phyloP scores from a whole-genome alignment of 1,284 basidiomycete species.

The Melampsora americana region DNA sequence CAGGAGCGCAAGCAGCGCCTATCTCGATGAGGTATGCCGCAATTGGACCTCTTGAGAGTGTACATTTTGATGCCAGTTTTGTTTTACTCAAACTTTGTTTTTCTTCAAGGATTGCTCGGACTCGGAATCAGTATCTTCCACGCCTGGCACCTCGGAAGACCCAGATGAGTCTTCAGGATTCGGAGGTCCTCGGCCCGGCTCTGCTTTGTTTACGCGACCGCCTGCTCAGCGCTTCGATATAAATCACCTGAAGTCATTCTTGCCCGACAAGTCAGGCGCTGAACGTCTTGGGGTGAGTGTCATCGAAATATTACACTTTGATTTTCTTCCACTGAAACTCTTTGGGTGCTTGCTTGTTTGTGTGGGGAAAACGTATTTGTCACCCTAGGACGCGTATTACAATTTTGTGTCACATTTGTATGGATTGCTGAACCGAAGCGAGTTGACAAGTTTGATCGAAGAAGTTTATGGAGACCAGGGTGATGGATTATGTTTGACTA shows the following conservation, averaged over 20 bases:
- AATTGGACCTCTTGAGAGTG: not conserved
- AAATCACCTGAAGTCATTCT: conserved; percentile 19
- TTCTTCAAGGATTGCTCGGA: conserved; percentile 35
- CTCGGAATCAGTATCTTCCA: conserved; percentile 34
- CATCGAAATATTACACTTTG: not conserved
- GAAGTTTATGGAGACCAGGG: conserved; percentile 34
- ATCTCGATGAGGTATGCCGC: conserved; percentile 25
- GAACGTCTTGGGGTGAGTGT: conserved; percentile 34
- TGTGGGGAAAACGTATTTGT: not conserved
- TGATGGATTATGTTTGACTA: conserved; percentile 29
- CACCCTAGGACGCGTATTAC: conserved; percentile 15
- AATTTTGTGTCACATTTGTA: conserved; percentile 37
- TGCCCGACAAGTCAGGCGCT: conserved; percentile 28
- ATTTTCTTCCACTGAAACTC: not conserved
- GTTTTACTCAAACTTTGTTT: too few species aligned
- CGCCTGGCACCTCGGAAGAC: conserved; percentile 35
- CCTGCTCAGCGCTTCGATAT: conserved; percentile 11
- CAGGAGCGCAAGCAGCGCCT: conserved; percentile 42
- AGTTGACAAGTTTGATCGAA: conserved; percentile 24
- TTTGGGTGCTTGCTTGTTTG: not conserved
- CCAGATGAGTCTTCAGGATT: conserved; percentile 18
- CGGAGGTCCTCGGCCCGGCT: not conserved
- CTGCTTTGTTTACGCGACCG: not conserved
- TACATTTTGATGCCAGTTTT: not conserved
- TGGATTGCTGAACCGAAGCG: conserved; percentile 17